Base-by-base conservation (phyloP, 352 stramenopile genomes). In the Pythium grandisporangium region DNA sequence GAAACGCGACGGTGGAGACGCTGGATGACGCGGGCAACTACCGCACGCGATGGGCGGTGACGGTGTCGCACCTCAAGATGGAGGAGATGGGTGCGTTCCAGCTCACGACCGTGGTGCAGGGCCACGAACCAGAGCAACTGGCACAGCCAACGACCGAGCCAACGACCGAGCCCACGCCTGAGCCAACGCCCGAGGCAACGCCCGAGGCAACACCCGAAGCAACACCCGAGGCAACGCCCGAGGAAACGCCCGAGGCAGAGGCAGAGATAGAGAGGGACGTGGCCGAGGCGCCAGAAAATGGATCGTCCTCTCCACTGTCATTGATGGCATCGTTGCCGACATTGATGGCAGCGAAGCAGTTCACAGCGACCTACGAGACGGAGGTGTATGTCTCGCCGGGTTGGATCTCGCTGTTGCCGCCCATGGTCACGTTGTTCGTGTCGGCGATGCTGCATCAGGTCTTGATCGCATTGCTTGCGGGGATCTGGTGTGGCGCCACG, bases 401-500 rank as follows among this genome's bases (percentile, higher is more conserved):
- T 1, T 91, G 71, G 68, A 48, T 91, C 30, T 88, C 74, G 30
- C 37, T 91, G 40, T 41, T 91, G 20, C 78, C 78, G 24, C 78
- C 78, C 23, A 17, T 86, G 12, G 72, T 91, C 41, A 91, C 78
- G 32, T 53, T 91, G n/a, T 33, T 81, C 24, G 69, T 88, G 53
- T 89, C 75, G 38, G 75, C 73, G 23, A 46, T 70, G 45, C 49
- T 88, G 27, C 76, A 70, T 13, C 72, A 95, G 51, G 84, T 96
- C 37, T 65, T 89, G 7, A 61, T 92, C 19, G 73, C 79, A 10
- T 57, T 96, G 20, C 66, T 95, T 30, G 64, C 72, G 5, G 84
- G 84, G 21, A 84, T 96, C 51, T 96, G 84, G 83, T 80, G 79
- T 36, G 84, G 84, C 30, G 77, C 82, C 16, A 88, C 64, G 27